Evolutionary conservation across 306 rosid genomes (phyloP).

Genomic region (Acmispon strigosus): DNA sequence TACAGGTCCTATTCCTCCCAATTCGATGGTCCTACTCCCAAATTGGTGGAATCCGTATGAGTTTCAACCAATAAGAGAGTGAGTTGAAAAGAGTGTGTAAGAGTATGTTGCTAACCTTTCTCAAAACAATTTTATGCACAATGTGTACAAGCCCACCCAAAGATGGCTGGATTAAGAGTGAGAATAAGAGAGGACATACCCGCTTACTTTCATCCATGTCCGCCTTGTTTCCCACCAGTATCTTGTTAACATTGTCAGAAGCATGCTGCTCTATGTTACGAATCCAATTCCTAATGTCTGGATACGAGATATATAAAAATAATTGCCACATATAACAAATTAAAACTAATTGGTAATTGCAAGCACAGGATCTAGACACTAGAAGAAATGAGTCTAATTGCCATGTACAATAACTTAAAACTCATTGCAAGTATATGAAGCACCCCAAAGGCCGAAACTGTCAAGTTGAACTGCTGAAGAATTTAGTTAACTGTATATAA

Average conservation of each 20-base stretch:
- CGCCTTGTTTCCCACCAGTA: conserved; percentile 94
- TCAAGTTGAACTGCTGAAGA: too few relatives aligned
- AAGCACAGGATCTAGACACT: conserved; percentile 1
- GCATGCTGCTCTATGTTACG: conserved; percentile 99
- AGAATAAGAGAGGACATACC: conserved; percentile 35
- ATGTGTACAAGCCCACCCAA: not conserved
- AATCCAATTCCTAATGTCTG: conserved; percentile 97
- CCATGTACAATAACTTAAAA: too few relatives aligned
- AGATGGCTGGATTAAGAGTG: not conserved
- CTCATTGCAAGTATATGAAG: too few relatives aligned
- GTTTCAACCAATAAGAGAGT: too few relatives aligned
- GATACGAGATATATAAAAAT: conserved; percentile 19
- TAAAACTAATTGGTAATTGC: not conserved
- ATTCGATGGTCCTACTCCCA: too few relatives aligned
- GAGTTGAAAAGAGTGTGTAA: too few relatives aligned
- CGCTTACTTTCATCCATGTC: conserved; percentile 99
- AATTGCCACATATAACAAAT: not conserved
- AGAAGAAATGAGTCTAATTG: conserved; percentile 17
- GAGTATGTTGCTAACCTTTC: too few relatives aligned
- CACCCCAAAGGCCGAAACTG: too few relatives aligned
- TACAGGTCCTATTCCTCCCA: too few relatives aligned
- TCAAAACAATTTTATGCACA: not conserved
- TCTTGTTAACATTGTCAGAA: conserved; percentile 97
- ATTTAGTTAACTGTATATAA: too few relatives aligned
- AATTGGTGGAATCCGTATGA: too few relatives aligned